These are phyloP conservation scores for Geosmithia putterillii DNA, from an alignment of 2,329 filamentous ascomycete species.

Conservation along the genomic window DNA sequence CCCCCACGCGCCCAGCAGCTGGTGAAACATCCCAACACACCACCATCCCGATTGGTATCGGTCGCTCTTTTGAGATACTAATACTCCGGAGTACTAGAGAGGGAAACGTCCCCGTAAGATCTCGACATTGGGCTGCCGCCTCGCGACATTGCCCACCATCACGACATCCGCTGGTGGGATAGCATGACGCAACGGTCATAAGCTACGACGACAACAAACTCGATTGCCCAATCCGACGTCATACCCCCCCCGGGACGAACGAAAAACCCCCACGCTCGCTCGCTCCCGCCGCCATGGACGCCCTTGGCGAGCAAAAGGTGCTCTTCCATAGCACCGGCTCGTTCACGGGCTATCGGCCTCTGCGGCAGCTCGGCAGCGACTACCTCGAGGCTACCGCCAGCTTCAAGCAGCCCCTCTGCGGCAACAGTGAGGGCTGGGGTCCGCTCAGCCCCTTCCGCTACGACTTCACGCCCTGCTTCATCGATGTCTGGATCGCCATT, in stretches of 20 bases:
- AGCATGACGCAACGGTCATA: constrained; percentile 2
- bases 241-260: no score
- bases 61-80: no score
- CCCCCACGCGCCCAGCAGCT: no score
- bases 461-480: constrained; percentile 95
- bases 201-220: background rate
- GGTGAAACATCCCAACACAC: no score
- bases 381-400: constrained; percentile 44
- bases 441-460: constrained; percentile 77
- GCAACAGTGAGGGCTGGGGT: constrained; percentile 89
- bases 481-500: constrained; percentile 75
- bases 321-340: constrained; percentile 44
- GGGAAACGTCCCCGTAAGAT: no score
- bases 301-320: constrained; percentile 28
- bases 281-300: constrained; percentile 16
- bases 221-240: background rate
- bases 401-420: constrained; percentile 63
- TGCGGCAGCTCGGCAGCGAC: constrained; percentile 36
- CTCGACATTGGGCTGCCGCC: background rate
- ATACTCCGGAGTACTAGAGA: no score
- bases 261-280: no score
- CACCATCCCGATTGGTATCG: no score
- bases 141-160: background rate
- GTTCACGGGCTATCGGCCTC: constrained; percentile 43
- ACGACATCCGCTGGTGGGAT: background rate